A percentile compares a stretch with the other conserved stretches of the same genome.
phyloP scores from a whole-genome alignment of 805 yeast genomes.

The Metschnikowia lachancei region DNA sequence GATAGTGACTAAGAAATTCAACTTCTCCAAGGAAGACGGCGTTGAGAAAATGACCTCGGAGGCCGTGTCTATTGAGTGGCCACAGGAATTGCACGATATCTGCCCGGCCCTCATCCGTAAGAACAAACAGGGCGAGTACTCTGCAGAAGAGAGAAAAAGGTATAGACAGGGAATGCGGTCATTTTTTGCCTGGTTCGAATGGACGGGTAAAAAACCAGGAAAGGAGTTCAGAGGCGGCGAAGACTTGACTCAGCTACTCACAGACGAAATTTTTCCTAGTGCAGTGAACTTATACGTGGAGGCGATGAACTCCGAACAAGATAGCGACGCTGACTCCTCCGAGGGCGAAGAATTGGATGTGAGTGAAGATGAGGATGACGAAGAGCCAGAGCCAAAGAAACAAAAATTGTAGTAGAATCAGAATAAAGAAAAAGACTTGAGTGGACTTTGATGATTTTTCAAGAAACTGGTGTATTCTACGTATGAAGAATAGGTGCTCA shows the following conservation, averaged over 20 bases:
- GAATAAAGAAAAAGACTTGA: no score
- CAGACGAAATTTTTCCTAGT: constrained; percentile 80
- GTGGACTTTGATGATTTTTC: no score
- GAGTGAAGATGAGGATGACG: constrained; percentile 50
- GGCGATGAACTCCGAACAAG: constrained; percentile 61
- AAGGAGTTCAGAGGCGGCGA: constrained; percentile 79
- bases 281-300: constrained; percentile 80
- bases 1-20: constrained; percentile 58
- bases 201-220: constrained; percentile 78
- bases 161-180: constrained; percentile 75
- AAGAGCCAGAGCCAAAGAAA: constrained; percentile 4
- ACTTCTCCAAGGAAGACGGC: constrained; percentile 47
- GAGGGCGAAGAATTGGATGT: constrained; percentile 53
- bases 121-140: constrained; percentile 34
- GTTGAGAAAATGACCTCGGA: constrained; percentile 55
- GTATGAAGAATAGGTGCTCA: no score
- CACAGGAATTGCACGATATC: constrained; percentile 52
- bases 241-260: constrained; percentile 65
- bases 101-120: constrained; percentile 51
- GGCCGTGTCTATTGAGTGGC: constrained; percentile 65
- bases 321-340: constrained; percentile 46
- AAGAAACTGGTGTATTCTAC: no score
- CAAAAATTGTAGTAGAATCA: constrained; percentile 1
- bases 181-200: constrained; percentile 81
- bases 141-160: constrained; percentile 53